Evolutionary conservation across 2,329 filamentous ascomycete species (phyloP), one percentile per base, ranked within the genome.

Genomic region (Ustulina deusta): DNA sequence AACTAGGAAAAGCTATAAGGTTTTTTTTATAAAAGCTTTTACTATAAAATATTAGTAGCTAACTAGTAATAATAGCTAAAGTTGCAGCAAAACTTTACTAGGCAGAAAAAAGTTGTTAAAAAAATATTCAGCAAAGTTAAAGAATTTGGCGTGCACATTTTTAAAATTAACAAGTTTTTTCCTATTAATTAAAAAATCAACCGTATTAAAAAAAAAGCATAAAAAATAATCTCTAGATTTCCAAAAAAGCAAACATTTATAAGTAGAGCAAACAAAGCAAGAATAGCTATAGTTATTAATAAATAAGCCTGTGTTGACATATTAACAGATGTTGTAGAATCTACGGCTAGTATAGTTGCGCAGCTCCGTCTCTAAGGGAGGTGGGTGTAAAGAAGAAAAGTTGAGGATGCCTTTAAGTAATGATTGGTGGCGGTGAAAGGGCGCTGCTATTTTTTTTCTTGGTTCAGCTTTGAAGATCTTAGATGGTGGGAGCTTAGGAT

Each of bases 61-160:
- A 54, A 57, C 34, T 13, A 1, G 51, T 32, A n/a, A 36, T 63
- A 51, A 52, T 40, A 48, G 27, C 29, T 49, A 4, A 51, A 7
- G 51, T 13, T 36, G 48, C 15, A 36, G 51, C 42, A 44, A 58
- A 40, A 25, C 64, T 65, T 61, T 70, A 75, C 73, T 61, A 32
- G 74, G 72, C 15, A 76, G 48, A 58, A 75, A 77, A 54, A 76
- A 76, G 52, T 72, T 71, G 56, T 74, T 51, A 6, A 76, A 58
- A 10, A 77, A 68, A 56, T 74, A 69, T 1, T 76, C 73, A 6
- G 68, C 73, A 66, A 77, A 76, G n/a, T 46, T 63, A 32, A 60
- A 64, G 20, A 76, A 71, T 38, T 51, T 62, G 3, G 52, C 32
- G 48, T 59, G 61, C 1, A 73, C 15, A 44, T 69, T 57, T 11